These are phyloP conservation scores for Chlorella sp. DNA, from an alignment of 139 green algal genomes.

Conservation along the genomic window DNA sequence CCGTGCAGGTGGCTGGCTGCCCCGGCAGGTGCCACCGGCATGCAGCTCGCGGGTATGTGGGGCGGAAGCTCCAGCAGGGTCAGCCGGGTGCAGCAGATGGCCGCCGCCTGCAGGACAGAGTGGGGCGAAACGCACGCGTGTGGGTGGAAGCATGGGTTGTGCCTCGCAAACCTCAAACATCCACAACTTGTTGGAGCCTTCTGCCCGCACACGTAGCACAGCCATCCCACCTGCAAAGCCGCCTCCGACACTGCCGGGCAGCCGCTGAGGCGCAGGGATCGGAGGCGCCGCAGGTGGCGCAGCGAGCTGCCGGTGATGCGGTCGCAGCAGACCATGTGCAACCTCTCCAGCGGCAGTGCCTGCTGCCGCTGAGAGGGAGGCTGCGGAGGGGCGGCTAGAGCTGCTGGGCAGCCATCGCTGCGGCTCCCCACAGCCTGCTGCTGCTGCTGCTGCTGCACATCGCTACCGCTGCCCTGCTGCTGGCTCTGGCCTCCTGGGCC, in stretches of 20 bases:
- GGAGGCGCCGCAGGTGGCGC: not conserved
- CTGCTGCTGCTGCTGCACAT: not conserved
- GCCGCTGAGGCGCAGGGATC: constrained; percentile 3
- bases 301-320: not conserved
- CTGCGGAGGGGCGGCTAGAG: not conserved
- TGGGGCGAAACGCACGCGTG: too few species aligned
- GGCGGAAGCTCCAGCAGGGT: constrained; percentile 14
- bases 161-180: not conserved
- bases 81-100: constrained; percentile 2
- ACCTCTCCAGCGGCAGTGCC: not conserved
- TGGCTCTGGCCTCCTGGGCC: not conserved
- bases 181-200: not conserved
- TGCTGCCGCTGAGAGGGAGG: not conserved
- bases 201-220: not conserved
- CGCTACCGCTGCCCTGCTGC: not conserved
- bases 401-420: not conserved
- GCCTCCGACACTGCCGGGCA: not conserved
- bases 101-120: not conserved
- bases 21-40: not conserved
- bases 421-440: not conserved
- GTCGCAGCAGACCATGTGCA: constrained; percentile 27
- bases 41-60: not conserved
- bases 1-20: constrained; percentile 5
- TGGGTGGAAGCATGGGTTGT: too few species aligned
- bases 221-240: not conserved